phyloP scores from a whole-genome alignment of 768 basidiomycete genomes.

The Lenzites betulinus region DNA sequence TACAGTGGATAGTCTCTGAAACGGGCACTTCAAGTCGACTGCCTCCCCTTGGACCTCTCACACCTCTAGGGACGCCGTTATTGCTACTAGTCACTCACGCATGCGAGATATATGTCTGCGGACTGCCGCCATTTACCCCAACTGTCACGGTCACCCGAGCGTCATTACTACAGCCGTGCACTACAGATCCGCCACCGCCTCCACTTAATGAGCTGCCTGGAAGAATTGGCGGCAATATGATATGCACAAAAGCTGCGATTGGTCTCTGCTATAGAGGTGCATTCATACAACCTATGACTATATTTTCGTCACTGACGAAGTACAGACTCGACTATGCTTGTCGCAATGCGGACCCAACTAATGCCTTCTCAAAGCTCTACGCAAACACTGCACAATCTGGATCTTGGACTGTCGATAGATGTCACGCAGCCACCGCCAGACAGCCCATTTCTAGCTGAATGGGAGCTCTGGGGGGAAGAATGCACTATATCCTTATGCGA shows the following conservation, averaged over 20 bases:
- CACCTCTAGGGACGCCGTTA: constrained; percentile 54
- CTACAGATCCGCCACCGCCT: constrained; percentile 31
- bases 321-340: constrained; percentile 57
- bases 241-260: constrained; percentile 62
- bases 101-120: constrained; percentile 56
- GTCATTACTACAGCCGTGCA: constrained; percentile 44
- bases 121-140: constrained; percentile 47
- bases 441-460: constrained; percentile 35
- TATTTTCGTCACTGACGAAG: not conserved
- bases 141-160: constrained; percentile 50
- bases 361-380: constrained; percentile 40
- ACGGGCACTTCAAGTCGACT: constrained; percentile 54
- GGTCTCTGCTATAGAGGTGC: constrained; percentile 62
- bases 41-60: constrained; percentile 57
- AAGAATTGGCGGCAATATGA: constrained; percentile 38
- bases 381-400: constrained; percentile 35
- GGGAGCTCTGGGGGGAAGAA: constrained; percentile 65
- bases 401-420: constrained; percentile 43
- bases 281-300: not conserved
- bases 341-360: constrained; percentile 63
- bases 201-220: constrained; percentile 22
- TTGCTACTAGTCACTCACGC: constrained; percentile 68
- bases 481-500: constrained; percentile 61
- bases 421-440: constrained; percentile 34
- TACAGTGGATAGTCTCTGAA: constrained; percentile 55